phyloP scores from a whole-genome alignment of 139 green algal genomes.

The Pycnococcus provasolii region DNA sequence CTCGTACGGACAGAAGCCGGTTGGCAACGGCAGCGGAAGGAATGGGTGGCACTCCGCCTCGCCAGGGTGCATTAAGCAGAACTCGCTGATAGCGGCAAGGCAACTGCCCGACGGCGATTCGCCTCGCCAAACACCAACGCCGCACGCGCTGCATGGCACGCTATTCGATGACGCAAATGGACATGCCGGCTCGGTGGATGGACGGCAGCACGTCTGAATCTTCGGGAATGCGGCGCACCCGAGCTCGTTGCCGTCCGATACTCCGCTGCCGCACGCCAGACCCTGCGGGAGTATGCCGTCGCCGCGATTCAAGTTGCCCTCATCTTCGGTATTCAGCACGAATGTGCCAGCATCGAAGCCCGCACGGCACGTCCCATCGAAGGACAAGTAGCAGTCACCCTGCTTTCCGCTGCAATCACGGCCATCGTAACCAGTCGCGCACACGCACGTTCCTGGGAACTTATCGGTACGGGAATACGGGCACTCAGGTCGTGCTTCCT shows the following conservation, averaged over 20 bases:
- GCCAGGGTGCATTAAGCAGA: too few species aligned
- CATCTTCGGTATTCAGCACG: background rate
- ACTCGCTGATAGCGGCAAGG: too few species aligned
- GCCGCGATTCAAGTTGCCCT: constrained; percentile 10
- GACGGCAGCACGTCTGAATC: constrained; percentile 19
- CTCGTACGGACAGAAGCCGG: too few species aligned
- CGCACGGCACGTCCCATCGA: background rate
- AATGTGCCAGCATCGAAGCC: background rate
- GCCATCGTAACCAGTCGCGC: background rate
- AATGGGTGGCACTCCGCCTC: too few species aligned
- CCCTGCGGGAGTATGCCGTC: constrained; percentile 7
- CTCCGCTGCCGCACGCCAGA: constrained; percentile 1
- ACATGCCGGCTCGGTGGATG: too few species aligned
- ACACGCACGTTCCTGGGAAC: background rate
- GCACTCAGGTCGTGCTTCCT: too few species aligned
- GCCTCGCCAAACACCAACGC: too few species aligned
- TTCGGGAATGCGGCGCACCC: background rate
- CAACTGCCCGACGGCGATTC: too few species aligned
- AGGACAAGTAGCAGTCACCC: constrained; percentile 1
- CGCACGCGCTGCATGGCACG: too few species aligned
- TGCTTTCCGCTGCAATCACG: background rate
- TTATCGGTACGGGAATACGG: too few species aligned
- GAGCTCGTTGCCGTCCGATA: constrained; percentile 1
- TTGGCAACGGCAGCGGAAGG: too few species aligned
- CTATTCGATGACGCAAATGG: too few species aligned